These are phyloP conservation scores for Nemania sp. DNA, from an alignment of 2,329 filamentous ascomycete species.

Conservation along the genomic window DNA sequence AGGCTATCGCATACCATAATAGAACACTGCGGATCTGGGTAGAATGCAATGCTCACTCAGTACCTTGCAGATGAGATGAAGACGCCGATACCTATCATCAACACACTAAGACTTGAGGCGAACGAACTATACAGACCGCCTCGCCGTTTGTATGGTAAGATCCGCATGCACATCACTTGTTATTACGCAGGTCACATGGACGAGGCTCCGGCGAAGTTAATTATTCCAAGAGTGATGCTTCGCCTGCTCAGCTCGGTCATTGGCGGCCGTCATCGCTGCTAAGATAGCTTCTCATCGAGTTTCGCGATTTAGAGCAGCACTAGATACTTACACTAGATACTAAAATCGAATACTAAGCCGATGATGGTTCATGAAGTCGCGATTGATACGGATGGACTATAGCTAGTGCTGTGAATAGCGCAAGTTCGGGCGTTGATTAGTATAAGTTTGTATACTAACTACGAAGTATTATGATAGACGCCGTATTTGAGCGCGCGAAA, in stretches of 20 bases:
- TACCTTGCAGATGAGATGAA: conserved; percentile 21
- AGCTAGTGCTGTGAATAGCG: conserved; percentile 3
- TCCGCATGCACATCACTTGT: too few species aligned
- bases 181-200: conserved; percentile 26
- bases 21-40: background rate
- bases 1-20: background rate
- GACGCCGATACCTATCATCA: background rate
- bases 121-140: conserved; percentile 3
- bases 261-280: too few species aligned
- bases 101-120: conserved; percentile 1
- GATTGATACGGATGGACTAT: background rate
- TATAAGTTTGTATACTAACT: too few species aligned
- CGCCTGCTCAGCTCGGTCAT: too few species aligned
- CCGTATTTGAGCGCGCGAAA: too few species aligned
- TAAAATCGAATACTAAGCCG: conserved; percentile 2
- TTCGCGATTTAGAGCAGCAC: too few species aligned
- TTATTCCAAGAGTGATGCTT: too few species aligned
- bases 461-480: too few species aligned
- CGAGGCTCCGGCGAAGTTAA: too few species aligned
- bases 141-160: conserved; percentile 7
- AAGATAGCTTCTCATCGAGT: too few species aligned
- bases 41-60: conserved; percentile 4
- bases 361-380: background rate
- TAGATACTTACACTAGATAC: too few species aligned
- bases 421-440: too few species aligned